Evolutionary conservation across 768 basidiomycete genomes (phyloP).

Genomic region (Tephrocybe sp.): DNA sequence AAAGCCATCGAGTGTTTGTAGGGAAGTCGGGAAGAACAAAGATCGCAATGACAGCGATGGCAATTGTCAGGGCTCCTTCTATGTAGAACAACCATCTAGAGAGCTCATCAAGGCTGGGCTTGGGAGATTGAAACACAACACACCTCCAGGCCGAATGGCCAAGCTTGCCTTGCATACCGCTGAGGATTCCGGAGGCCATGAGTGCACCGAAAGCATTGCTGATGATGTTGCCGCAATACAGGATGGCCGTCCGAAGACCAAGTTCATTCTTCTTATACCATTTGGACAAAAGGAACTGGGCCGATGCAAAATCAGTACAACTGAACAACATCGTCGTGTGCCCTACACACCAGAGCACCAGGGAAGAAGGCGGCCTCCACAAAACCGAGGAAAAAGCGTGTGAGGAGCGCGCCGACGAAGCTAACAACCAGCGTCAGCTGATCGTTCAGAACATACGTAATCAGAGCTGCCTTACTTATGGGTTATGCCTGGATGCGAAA

Average conservation of each 20-base stretch:
- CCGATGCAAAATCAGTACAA: background rate
- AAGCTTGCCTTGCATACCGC: conserved; percentile 64
- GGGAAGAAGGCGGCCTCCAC: conserved; percentile 73
- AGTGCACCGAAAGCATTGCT: conserved; percentile 82
- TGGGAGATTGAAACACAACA: conserved; percentile 9
- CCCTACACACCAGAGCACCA: conserved; percentile 45
- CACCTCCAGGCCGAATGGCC: conserved; percentile 75
- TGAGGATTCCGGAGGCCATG: conserved; percentile 73
- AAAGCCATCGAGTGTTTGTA: conserved; percentile 52
- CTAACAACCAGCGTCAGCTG: conserved; percentile 25
- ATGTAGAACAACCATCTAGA: conserved; percentile 70
- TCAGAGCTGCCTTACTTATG: conserved; percentile 14
- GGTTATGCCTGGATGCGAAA: conserved; percentile 14
- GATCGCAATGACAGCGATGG: conserved; percentile 46
- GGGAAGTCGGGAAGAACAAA: conserved; percentile 78
- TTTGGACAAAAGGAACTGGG: conserved; percentile 53
- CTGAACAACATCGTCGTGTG: conserved; percentile 5
- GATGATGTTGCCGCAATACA: conserved; percentile 71
- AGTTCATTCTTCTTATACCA: conserved; percentile 77
- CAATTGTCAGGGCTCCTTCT: conserved; percentile 59
- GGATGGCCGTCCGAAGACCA: conserved; percentile 62
- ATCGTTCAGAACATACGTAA: background rate
- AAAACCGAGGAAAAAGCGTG: conserved; percentile 77
- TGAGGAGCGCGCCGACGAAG: conserved; percentile 62
- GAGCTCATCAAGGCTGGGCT: background rate